A percentile compares a stretch with the other conserved stretches of the same genome.
phyloP scores from a whole-genome alignment of 768 basidiomycete genomes.

The Rhodosporidiobolus odoratus region DNA sequence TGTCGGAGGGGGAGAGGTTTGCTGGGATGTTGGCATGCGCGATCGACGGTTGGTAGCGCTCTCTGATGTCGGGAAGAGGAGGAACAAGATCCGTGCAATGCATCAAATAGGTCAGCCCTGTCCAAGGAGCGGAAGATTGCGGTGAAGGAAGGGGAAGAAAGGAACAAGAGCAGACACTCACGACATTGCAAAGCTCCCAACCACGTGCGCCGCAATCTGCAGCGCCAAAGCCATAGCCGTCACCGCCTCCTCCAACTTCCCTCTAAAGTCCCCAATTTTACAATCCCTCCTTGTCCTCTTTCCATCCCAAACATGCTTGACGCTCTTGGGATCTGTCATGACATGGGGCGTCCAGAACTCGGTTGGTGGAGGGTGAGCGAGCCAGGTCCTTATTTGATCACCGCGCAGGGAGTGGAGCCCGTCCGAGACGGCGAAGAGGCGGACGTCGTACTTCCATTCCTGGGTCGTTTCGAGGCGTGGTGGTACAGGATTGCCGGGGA shows the following conservation, averaged over 20 bases:
- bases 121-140: too few species aligned
- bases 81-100: too few species aligned
- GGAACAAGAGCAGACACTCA: slow-evolving; percentile 64
- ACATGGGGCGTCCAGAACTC: not conserved
- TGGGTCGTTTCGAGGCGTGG: not conserved
- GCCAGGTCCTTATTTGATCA: slow-evolving; percentile 7
- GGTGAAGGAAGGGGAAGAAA: slow-evolving; percentile 45
- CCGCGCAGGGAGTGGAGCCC: not conserved
- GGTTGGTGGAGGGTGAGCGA: not conserved
- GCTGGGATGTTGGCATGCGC: slow-evolving; percentile 44
- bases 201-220: slow-evolving; percentile 62
- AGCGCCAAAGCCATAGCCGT: slow-evolving; percentile 66
- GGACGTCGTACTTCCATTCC: not conserved
- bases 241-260: slow-evolving; percentile 54
- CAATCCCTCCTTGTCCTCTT: not conserved
- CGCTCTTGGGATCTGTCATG: not conserved
- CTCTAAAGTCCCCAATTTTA: not conserved
- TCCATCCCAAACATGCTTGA: slow-evolving; percentile 17
- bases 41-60: slow-evolving; percentile 13
- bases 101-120: too few species aligned
- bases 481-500: not conserved
- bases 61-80: slow-evolving; percentile 6
- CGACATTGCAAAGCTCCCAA: slow-evolving; percentile 64
- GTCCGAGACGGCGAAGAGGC: slow-evolving; percentile 7
- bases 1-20: not conserved